Evolutionary conservation across 768 basidiomycete species (phyloP), one percentile per base, ranked within the genome.

Genomic region (Phlegmacium glaucopus): DNA sequence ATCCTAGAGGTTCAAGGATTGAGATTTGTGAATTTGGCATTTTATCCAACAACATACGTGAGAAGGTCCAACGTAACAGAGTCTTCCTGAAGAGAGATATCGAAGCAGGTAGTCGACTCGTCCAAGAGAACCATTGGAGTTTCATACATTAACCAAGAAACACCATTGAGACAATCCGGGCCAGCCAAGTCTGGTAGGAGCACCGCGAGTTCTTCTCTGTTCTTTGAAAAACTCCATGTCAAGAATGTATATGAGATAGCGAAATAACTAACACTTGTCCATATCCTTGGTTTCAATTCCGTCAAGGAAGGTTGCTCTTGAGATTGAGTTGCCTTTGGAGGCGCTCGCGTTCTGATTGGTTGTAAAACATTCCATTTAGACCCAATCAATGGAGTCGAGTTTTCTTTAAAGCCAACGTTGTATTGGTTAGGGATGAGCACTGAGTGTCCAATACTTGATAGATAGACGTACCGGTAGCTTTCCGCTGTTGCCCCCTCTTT

Each of bases 51-150:
- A 9, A 44, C 57, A 6, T 53, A 60, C 61, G 57, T 62, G 37
- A 52, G 43, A 27, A 62, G 48, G 26, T 60, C 61, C 40, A 62
- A 32, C 17, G 38, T 50, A 13, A 51, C 32, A 9, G 47, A 29
- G 36, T 66, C 47, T 42, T 46, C 50, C 9, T 44, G 45, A 9
- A 41, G n/a, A 9, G 40, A 39, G 16, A 56, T 37, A 16, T 59
- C 47, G 15, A 65, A 63, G 29, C 45, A 55, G 17, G 35, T 51
- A 12, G 56, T 58, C 16, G 22, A 37, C 27, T 55, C 57, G 22
- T 66, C 66, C 0, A 67, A 51, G 11, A 68, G 40, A 36, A 70
- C 38, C 26, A 63, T 53, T 2, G 66, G 67, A 4, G 57, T 62
- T 32, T 63, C 52, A 22, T 57, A 67, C 28, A 59, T 27, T 16